Conservation (phyloP, 75 land plant species). For the Larix kaempferi region DNA sequence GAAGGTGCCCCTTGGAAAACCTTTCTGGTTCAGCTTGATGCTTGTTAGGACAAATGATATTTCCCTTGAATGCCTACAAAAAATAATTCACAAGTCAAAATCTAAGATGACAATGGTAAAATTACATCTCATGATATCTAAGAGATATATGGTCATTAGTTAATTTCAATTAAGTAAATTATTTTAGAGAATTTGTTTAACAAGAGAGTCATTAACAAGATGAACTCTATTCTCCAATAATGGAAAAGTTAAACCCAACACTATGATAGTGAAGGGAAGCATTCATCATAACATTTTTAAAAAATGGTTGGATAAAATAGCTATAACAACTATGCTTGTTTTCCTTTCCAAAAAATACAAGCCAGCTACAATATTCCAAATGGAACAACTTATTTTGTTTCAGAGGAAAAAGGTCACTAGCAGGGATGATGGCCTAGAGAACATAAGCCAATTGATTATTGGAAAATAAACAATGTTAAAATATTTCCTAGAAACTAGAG, state of each 20-base stretch:
- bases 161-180: background rate
- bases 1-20: constrained; percentile 74
- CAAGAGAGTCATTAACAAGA: background rate
- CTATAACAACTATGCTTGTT: background rate
- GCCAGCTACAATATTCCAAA: background rate
- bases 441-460: too few relatives aligned
- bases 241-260: background rate
- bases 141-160: background rate
- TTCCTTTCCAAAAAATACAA: background rate
- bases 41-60: constrained; percentile 97
- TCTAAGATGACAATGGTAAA: background rate
- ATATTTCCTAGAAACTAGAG: too few relatives aligned
- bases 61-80: constrained; percentile 90
- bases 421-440: background rate
- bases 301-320: background rate
- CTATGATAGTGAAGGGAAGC: background rate
- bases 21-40: constrained; percentile 85
- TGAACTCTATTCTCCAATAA: background rate
- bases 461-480: background rate
- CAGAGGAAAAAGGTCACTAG: background rate
- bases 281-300: background rate
- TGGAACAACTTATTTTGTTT: background rate
- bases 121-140: background rate
- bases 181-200: background rate
- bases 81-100: background rate